A percentile compares a stretch with the other conserved stretches of the same genome.
Conservation (phyloP, 2,329 filamentous ascomycete species). For the Diaporthe sp. region DNA sequence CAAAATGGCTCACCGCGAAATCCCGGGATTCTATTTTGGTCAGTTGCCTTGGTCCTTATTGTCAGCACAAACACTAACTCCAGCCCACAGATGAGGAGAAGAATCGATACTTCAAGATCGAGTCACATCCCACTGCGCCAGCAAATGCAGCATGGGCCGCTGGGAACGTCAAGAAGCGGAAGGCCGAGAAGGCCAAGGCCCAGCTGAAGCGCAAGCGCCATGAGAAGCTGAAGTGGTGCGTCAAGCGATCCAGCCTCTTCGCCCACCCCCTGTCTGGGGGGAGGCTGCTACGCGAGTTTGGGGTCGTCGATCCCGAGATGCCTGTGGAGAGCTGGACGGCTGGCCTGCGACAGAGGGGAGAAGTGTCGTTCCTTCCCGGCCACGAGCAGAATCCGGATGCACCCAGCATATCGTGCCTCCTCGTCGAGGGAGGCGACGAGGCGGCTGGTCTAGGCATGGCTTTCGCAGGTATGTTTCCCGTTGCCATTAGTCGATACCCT, state of each 20-base stretch:
- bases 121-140: conserved; percentile 64
- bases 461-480: conserved; percentile 47
- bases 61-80: not conserved
- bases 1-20: conserved; percentile 23
- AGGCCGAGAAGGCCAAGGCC: conserved; percentile 54
- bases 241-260: conserved; percentile 52
- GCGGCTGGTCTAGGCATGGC: conserved; percentile 56
- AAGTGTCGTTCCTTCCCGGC: conserved; percentile 49
- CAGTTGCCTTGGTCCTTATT: not conserved
- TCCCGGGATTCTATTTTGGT: conserved; percentile 41
- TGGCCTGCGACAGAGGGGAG: conserved; percentile 55
- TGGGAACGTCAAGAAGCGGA: conserved; percentile 63
- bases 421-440: conserved; percentile 54
- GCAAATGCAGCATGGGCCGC: conserved; percentile 65
- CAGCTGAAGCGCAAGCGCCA: conserved; percentile 38
- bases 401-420: conserved; percentile 55
- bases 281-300: conserved; percentile 51
- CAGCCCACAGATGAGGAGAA: conserved; percentile 62
- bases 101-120: conserved; percentile 77
- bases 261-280: conserved; percentile 49
- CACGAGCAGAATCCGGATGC: conserved; percentile 43
- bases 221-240: conserved; percentile 20
- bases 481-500: conserved; percentile 21
- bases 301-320: conserved; percentile 47
- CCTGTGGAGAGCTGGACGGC: conserved; percentile 53